Evolutionary conservation across 2,329 filamentous ascomycete genomes (phyloP), one percentile per base, ranked within the genome.

Genomic region (Neonectria sp.): DNA sequence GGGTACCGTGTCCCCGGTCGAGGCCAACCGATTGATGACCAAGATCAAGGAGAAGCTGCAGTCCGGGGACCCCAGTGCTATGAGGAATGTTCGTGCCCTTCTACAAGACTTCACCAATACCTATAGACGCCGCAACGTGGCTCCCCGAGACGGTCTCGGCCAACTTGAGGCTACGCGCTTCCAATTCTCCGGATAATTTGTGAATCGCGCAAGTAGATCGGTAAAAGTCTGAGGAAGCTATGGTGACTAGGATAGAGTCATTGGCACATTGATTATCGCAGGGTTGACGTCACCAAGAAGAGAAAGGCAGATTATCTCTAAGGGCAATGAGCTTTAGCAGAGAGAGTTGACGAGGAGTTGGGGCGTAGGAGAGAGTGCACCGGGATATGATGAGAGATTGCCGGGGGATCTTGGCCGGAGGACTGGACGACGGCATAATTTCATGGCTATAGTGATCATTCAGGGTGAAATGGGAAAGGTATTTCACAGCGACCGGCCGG

Each of bases 81-180:
- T 94, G 48, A 88, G 94, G 65, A 95, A 95, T 82, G 94, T 98
- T 60, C 89, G 95, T 43, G 91, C 89, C 29, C 86, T 97, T 37
- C 86, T 99, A 64, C 96, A 98, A 82, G 97, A 99, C 81, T 99
- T 99, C 79, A 98, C 96, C 27, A 97, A 95, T 79, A 93, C 91
- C 33, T 99, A 99, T 81, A 90, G 97, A 57, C 88, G 97, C 77
- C 89, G 97, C 69, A 98, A 99, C 77, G 93, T 99, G 53, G 95
- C 96, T n/a, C 96, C 96, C 7, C 86, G 95, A 68, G 95, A 98
- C 78, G 95, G 95, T 1, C 85, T 98, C 48, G 95, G 95, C 4
- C 89, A 94, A 77, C 84, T 98, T 65, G 95, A 97, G 82, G 94
- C 95, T 27, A 90, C 92, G 25, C 90, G 93, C 71, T 98, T 98